Conservation (phyloP, 257 asterid species). For the Fraxinus pennsylvanica region DNA sequence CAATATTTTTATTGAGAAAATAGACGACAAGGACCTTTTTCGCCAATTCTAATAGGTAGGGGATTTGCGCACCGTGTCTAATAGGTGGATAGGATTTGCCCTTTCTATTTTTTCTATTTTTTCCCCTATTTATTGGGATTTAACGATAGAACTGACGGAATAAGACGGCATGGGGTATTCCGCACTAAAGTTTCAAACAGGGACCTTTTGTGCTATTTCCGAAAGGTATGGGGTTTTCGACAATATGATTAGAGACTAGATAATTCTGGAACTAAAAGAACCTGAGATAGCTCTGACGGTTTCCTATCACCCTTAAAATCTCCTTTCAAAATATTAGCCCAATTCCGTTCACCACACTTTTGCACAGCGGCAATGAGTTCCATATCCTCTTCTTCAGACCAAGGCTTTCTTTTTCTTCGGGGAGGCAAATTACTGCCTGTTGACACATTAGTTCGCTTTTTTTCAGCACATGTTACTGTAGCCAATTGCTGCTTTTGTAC, state of each 20-base stretch:
- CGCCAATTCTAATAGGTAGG: too few species aligned
- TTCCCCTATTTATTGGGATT: too few species aligned
- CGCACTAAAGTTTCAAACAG: too few species aligned
- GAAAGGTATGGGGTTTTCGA: too few species aligned
- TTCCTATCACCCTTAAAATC: constrained; percentile 76
- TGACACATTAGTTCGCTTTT: constrained; percentile 52
- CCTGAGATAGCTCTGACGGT: constrained; percentile 79
- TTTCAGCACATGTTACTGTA: constrained; percentile 48
- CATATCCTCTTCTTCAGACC: constrained; percentile 71
- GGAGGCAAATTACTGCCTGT: constrained; percentile 42
- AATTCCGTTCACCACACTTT: constrained; percentile 67
- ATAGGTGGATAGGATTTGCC: too few species aligned
- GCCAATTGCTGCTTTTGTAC: constrained; percentile 62
- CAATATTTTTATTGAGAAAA: too few species aligned
- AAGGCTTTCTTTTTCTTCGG: constrained; percentile 60
- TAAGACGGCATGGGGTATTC: too few species aligned
- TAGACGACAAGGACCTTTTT: too few species aligned
- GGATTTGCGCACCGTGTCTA: too few species aligned
- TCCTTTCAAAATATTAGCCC: constrained; percentile 66
- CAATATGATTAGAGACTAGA: constrained; percentile 1
- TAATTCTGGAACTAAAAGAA: constrained; percentile 24
- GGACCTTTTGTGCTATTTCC: too few species aligned
- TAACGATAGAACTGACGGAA: too few species aligned
- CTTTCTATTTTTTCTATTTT: too few species aligned
- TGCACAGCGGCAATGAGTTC: constrained; percentile 77